A percentile compares a stretch with the other conserved stretches of the same genome.
These are phyloP conservation scores for Pseudotulostoma volvatum DNA, from an alignment of 495 filamentous ascomycete genomes.

Conservation along the genomic window DNA sequence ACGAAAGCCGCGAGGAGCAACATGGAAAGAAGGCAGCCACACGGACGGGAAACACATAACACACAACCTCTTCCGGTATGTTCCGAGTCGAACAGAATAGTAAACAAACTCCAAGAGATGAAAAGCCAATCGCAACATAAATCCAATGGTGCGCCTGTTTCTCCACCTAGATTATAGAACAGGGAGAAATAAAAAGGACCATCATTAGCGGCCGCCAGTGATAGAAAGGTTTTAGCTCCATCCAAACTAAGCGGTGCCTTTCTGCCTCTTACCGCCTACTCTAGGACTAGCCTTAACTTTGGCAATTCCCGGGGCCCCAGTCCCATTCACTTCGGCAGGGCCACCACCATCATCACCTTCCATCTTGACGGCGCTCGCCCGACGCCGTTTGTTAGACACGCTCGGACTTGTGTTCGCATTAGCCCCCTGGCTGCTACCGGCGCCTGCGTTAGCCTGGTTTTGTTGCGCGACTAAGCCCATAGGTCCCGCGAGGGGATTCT, in stretches of 20 bases:
- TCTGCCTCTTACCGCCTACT: constrained; percentile 38
- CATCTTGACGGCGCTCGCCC: constrained; percentile 59
- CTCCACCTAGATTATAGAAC: constrained; percentile 2
- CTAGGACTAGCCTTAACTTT: constrained; percentile 44
- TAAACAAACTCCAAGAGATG: constrained; percentile 1
- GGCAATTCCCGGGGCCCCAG: constrained; percentile 16
- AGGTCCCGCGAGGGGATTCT: constrained; percentile 25
- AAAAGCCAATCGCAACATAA: constrained; percentile 3
- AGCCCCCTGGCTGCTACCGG: constrained; percentile 44
- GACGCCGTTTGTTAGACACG: constrained; percentile 58
- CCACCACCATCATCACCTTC: constrained; percentile 52
- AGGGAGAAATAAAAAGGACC: not conserved
- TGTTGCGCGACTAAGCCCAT: constrained; percentile 57
- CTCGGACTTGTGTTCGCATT: constrained; percentile 79
- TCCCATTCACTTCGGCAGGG: constrained; percentile 36
- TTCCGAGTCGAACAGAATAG: constrained; percentile 1
- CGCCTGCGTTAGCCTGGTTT: constrained; percentile 50
- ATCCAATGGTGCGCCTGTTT: constrained; percentile 3
- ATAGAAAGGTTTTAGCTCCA: not conserved
- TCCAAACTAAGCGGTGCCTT: constrained; percentile 19
- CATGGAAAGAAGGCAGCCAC: constrained; percentile 1
- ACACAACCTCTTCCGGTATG: not conserved
- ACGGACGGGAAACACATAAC: constrained; percentile 1
- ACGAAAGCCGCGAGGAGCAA: constrained; percentile 1
- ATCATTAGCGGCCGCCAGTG: constrained; percentile 1